Conservation (phyloP, 2,329 filamentous ascomycete genomes). For the Setomelanomma holmii region DNA sequence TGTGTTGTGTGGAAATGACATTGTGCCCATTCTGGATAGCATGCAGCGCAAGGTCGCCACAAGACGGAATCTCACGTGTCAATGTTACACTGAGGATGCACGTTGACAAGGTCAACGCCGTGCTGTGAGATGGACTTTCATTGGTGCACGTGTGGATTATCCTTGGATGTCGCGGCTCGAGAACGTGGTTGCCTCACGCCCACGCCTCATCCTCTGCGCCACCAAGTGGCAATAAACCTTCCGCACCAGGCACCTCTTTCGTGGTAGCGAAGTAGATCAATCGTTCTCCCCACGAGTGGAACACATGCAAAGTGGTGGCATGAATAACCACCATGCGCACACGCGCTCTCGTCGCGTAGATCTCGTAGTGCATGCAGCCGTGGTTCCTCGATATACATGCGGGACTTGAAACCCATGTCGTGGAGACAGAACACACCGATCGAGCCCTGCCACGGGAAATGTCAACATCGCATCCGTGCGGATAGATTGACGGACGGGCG, state of each 20-base stretch:
- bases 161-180: too few relatives aligned
- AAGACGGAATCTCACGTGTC: not conserved
- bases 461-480: slow-evolving; percentile 14
- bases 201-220: too few relatives aligned
- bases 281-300: not conserved
- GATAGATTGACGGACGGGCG: slow-evolving; percentile 17
- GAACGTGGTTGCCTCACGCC: too few relatives aligned
- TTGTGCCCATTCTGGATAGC: not conserved
- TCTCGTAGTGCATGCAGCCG: not conserved
- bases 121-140: too few relatives aligned
- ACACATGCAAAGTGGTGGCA: not conserved
- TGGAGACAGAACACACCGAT: slow-evolving; percentile 8
- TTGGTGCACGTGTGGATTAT: too few relatives aligned
- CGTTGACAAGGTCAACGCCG: too few relatives aligned
- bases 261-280: not conserved
- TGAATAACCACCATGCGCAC: not conserved
- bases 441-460: not conserved
- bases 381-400: not conserved
- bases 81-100: not conserved
- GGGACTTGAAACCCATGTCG: too few relatives aligned
- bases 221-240: not conserved
- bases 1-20: not conserved
- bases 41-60: not conserved
- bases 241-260: not conserved
- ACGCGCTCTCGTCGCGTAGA: not conserved